These are phyloP conservation scores for Aplosporella prunicola DNA, from an alignment of 2,329 filamentous ascomycete genomes.

Conservation along the genomic window DNA sequence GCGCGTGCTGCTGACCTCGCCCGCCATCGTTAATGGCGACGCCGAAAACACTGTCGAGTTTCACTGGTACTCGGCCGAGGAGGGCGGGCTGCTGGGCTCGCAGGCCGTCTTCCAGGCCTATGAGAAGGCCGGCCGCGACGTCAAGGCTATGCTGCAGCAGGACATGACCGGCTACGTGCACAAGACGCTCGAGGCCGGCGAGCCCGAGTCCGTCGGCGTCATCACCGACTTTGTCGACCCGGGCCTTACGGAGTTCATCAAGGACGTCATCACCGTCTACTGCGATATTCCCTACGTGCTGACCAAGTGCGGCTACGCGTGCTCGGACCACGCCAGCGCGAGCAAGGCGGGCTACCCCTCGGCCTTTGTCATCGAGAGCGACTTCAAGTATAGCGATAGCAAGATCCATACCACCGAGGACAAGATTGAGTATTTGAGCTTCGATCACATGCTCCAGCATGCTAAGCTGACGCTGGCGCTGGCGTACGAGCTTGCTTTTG, in stretches of 20 bases:
- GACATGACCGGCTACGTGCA: constrained; percentile 87
- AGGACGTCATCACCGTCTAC: constrained; percentile 76
- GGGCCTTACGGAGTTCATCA: constrained; percentile 79
- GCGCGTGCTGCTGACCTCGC: constrained; percentile 65
- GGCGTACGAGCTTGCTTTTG: constrained; percentile 74
- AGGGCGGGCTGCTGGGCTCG: constrained; percentile 76
- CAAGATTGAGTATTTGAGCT: constrained; percentile 61
- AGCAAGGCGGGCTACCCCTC: constrained; percentile 66
- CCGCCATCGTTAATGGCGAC: constrained; percentile 60
- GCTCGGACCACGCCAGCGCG: constrained; percentile 65
- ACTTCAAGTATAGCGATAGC: constrained; percentile 54
- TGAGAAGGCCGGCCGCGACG: constrained; percentile 58
- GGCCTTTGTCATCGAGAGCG: constrained; percentile 67
- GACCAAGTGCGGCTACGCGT: constrained; percentile 83
- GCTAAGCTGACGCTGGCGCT: constrained; percentile 74
- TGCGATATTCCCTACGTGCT: constrained; percentile 79
- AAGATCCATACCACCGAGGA: constrained; percentile 65
- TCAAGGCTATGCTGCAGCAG: constrained; percentile 97
- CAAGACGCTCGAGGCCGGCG: constrained; percentile 70
- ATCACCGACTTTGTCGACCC: constrained; percentile 87
- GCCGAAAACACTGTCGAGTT: constrained; percentile 86
- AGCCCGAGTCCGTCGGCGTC: constrained; percentile 78
- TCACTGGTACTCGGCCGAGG: constrained; percentile 91
- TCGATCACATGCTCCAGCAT: constrained; percentile 88
- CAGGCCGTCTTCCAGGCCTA: constrained; percentile 84